Base-by-base conservation (phyloP, 306 rosid species). In the Oxytropis ochrocephala region DNA sequence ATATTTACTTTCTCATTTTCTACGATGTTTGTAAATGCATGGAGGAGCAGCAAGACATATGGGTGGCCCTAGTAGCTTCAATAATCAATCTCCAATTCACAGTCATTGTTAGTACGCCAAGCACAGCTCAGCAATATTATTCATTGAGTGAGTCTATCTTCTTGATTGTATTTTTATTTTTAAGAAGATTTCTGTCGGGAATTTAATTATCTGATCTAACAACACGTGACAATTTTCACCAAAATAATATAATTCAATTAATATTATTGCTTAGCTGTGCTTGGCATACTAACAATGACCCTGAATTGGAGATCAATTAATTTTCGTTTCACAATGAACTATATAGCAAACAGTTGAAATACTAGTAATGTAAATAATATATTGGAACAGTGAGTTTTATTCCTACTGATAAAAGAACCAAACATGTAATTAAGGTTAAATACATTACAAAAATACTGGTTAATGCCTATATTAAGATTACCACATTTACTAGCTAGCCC, bases 41-140 rank as follows among this genome's bases (percentile, higher is more conserved):
- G 57, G 43, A 38, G n/a, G 36, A 3, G 3, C 35, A 66, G 6
- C 44, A 14, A 16, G 13, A 75, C 55, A 59, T 18, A 27, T 0
- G 11, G 14, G 14, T 61, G 81, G 76, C 11, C 75, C 70, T 51
- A 35, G 8, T 5, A 11, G 54, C 76, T 77, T 39, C 65, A 60
- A 29, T 30, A 0, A 6, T 16, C 38, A 18, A 21, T 30, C 33
- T 13, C 24, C 21, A 12, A 32, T 71, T 47, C 58, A 44, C 50
- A 59, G 8, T 72, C 42, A 12, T 58, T 38, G 12, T 43, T 69
- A 33, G n/a, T 51, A 50, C 19, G 59, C 59, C 49, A 41, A 3
- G 27, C 43, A 32, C 71, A 65, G 44, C 43, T 14, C 71, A 65
- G 16, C 14, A 59, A 33, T 55, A 7, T 29, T 2, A 13, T 12